Base-by-base conservation (phyloP, 305 asterid species). In the Fraxinus floribunda region DNA sequence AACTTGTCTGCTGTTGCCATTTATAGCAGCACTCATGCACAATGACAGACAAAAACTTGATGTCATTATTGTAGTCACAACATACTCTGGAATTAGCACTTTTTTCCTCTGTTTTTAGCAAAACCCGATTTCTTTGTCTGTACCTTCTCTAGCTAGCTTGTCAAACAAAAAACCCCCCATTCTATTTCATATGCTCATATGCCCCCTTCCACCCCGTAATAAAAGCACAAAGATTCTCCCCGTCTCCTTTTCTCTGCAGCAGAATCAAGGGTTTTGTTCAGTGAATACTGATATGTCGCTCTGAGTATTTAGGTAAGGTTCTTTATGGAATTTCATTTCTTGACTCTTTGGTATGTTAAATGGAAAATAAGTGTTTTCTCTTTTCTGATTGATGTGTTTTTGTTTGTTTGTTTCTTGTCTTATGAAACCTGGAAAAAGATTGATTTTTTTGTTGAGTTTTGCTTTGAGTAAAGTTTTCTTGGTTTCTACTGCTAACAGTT, bases 201-300 rank as follows among this genome's bases (percentile, higher is more conserved):
- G n/a, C 32, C 73, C 83, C 55, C 30, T 0, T 5, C 36, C 36
- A 16, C 11, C 79, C 41, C 26, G 11, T n/a, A 8, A 26, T 35
- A 36, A 36, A 35, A 39, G 32, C 72, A 41, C 20, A 34, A 35
- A 39, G 73, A 76, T 62, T 80, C 79, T 72, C 35, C 29, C 78
- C 39, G 44, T 83, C 76, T 74, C 15, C 29, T 60, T 24, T 18
- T 4, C 70, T 80, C 49, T 55, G 49, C 29, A 75, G 81, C 38
- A 78, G 83, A 86, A 86, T 83, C 85, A 78, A 86, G 79, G 83
- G 83, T 78, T 83, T 76, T 10, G 62, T 30, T 1, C 77, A 26
- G 71, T 57, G 80, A 79, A 24, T 79, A 16, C 84, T 72, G 82
- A 26, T 60, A 18, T 29, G 76, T 77, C 57, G 55, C 77, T 66